Percentiles rank a stretch among this genome's conserved stretches.
Evolutionary conservation across 176 grass and related monocot genomes (phyloP).

Genomic region (Chrysopogon serrulatus): DNA sequence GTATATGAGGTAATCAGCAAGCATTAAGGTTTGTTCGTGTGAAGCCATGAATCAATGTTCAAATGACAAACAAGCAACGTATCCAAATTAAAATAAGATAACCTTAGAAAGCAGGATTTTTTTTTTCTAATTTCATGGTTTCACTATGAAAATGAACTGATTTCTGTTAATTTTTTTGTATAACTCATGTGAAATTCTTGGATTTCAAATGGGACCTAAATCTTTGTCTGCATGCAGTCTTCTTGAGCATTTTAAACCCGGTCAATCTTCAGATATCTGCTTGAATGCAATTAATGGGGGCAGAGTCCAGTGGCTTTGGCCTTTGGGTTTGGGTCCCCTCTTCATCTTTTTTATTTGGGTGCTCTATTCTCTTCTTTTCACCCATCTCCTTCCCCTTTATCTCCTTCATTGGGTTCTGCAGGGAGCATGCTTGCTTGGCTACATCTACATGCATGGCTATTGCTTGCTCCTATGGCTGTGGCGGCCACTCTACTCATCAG

Average conservation of each 20-base stretch:
- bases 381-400: background rate
- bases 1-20: background rate
- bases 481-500: background rate
- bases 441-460: background rate
- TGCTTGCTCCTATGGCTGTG: background rate
- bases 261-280: slow-evolving; percentile 7
- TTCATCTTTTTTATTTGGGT: background rate
- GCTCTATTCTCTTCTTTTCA: slow-evolving; percentile 44
- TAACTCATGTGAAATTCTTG: background rate
- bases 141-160: background rate
- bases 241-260: slow-evolving; percentile 3
- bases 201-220: background rate
- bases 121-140: background rate
- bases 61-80: too few relatives aligned
- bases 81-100: too few relatives aligned
- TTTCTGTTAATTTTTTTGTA: background rate
- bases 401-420: slow-evolving; percentile 49
- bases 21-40: background rate
- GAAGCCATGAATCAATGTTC: background rate
- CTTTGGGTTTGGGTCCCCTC: background rate
- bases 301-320: slow-evolving; percentile 24
- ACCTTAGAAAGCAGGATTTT: background rate
- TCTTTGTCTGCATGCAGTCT: background rate
- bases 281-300: background rate
- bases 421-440: slow-evolving; percentile 19